These are phyloP conservation scores for Ajuga reptans DNA, from an alignment of 305 asterid species.

Conservation along the genomic window DNA sequence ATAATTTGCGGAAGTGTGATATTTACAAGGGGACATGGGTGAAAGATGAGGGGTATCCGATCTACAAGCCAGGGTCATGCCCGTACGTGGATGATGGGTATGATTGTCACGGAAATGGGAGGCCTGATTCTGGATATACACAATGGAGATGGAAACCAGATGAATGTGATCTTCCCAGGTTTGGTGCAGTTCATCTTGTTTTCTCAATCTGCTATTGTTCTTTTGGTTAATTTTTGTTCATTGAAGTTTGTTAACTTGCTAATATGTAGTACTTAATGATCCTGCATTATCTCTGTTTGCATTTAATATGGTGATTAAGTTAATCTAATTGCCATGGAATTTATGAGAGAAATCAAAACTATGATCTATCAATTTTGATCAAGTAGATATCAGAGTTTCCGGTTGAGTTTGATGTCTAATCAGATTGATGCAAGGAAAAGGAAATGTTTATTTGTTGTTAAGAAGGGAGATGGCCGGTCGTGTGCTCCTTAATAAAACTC, in stretches of 20 bases:
- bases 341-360: not conserved
- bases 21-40: constrained; percentile 70
- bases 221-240: not conserved
- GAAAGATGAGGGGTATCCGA: constrained; percentile 66
- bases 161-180: constrained; percentile 89
- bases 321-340: too few relatives aligned
- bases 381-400: not conserved
- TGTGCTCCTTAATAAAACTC: not conserved
- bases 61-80: constrained; percentile 64
- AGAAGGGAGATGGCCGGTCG: not conserved
- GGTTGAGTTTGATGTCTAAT: not conserved
- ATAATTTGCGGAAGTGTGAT: constrained; percentile 46
- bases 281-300: not conserved
- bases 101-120: constrained; percentile 76
- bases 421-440: not conserved
- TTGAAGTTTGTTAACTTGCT: not conserved
- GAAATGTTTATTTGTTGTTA: not conserved
- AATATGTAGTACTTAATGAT: not conserved
- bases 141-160: constrained; percentile 91
- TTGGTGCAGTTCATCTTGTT: not conserved
- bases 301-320: too few relatives aligned
- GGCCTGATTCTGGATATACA: constrained; percentile 64
- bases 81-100: constrained; percentile 85
- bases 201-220: not conserved
- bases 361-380: not conserved